Conservation (phyloP, 495 filamentous ascomycete genomes). For the Coniosporium apollinis region DNA sequence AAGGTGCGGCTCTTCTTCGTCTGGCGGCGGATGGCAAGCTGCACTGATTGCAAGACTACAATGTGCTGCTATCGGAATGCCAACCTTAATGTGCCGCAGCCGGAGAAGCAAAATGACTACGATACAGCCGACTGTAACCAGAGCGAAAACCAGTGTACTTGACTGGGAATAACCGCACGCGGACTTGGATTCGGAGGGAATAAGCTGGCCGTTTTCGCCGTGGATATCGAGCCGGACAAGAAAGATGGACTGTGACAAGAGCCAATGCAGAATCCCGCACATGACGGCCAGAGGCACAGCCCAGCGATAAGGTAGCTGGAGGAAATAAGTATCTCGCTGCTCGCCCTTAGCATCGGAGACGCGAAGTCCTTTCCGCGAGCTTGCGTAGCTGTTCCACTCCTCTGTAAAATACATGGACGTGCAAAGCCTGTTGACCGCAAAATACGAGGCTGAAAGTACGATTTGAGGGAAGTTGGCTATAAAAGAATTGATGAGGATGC, state of each 20-base stretch:
- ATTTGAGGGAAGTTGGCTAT: no score
- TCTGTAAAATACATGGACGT: no score
- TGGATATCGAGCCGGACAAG: neutral
- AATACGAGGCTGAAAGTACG: no score
- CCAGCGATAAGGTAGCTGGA: neutral
- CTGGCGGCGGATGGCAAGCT: neutral
- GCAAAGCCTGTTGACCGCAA: no score
- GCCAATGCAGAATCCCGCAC: neutral
- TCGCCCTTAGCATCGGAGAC: no score
- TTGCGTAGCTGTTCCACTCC: no score
- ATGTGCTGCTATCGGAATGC: neutral
- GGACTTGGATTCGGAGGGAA: neutral
- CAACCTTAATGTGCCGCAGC: neutral
- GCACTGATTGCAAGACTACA: slow-evolving; percentile 2
- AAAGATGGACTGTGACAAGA: neutral
- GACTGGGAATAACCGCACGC: neutral
- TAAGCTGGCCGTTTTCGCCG: neutral
- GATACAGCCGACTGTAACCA: neutral
- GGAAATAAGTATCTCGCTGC: neutral
- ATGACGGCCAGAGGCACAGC: neutral
- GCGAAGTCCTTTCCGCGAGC: no score
- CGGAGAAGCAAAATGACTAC: neutral
- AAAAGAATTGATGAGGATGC: no score
- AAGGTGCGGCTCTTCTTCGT: neutral
- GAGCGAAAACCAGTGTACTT: neutral